Evolutionary conservation across 2,329 filamentous ascomycete species (phyloP).

Genomic region (Neonectria coccinea): DNA sequence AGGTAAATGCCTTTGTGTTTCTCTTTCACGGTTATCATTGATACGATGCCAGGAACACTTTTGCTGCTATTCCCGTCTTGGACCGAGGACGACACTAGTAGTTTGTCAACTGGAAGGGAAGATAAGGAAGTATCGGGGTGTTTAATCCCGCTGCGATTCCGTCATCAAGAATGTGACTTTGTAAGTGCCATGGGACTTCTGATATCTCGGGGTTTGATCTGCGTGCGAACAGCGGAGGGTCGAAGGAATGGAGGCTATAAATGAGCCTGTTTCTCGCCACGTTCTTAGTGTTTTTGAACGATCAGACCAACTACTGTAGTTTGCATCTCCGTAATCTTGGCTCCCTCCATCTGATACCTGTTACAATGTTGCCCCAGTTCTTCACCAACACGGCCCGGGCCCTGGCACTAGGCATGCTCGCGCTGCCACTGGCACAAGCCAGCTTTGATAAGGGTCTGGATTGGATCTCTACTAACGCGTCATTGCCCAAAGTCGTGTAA

Average conservation of each 20-base stretch:
- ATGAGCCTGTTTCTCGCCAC: background rate
- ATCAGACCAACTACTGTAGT: background rate
- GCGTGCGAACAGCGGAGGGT: background rate
- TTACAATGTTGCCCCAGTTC: constrained; percentile 6
- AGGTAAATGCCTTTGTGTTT: constrained; percentile 4
- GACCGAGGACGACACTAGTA: background rate
- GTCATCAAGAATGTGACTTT: background rate
- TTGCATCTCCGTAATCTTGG: background rate
- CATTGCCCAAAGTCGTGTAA: constrained; percentile 46
- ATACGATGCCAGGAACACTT: background rate
- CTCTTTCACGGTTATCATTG: background rate
- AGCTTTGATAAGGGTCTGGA: constrained; percentile 30
- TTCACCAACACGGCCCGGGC: background rate
- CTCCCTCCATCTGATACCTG: background rate
- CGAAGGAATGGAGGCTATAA: background rate
- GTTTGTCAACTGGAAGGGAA: background rate
- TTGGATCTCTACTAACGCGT: constrained; percentile 43
- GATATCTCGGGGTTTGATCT: constrained; percentile 8
- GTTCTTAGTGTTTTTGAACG: background rate
- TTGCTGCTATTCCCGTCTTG: background rate
- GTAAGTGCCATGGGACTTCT: background rate
- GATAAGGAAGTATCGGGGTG: constrained; percentile 10
- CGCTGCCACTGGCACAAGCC: constrained; percentile 14
- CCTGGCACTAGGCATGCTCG: constrained; percentile 12
- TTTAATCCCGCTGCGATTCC: background rate